Base-by-base conservation (phyloP, 495 filamentous ascomycete species). In the Talaromyces thailandensis region DNA sequence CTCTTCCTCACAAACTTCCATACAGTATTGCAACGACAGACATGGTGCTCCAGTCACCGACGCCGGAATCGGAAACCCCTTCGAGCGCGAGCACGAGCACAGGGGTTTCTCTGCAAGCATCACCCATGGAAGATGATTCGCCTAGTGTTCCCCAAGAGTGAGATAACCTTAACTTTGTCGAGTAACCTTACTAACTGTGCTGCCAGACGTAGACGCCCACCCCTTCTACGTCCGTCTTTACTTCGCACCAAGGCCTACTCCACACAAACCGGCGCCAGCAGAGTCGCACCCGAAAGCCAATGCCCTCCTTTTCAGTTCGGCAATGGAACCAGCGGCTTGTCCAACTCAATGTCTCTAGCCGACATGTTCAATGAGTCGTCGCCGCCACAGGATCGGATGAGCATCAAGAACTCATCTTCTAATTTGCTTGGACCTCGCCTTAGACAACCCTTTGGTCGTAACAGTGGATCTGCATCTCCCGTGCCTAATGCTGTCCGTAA, bases 1-100 rank as follows among this genome's bases (percentile, higher is more conserved):
- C 94, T 12, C 75, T 98, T 43, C 94, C 93, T 12, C 93, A 96
- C 73, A 98, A 97, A 76, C 80, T 83, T 24, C 81, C 90, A 9
- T 91, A 86, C 67, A 71, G 75, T 37, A 29, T 63, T 24, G 68
- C 78, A 53, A 70, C 74, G 12, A 76, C 78, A 5, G 80, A 88
- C 63, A 73, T 90, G 26, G 84, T 88, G 62, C 71, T 88, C 25
- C 75, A 80, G 32, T 91, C 89, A 0, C 89, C 91, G 2, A 86
- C 84, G 1, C 86, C 88, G 0, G 76, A 79, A 37, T 79, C 74
- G 26, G 55, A 57, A 57, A 29, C 24, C 9, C 24, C 37, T 75
- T 72, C 51, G 8, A 29, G 12, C 12, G 86, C 48, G 83, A 81
- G 23, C 35, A 51, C 80, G 77, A 8, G 69, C 69, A 58, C 26